phyloP scores from a whole-genome alignment of 306 rosid genomes.

The Quercus suber region DNA sequence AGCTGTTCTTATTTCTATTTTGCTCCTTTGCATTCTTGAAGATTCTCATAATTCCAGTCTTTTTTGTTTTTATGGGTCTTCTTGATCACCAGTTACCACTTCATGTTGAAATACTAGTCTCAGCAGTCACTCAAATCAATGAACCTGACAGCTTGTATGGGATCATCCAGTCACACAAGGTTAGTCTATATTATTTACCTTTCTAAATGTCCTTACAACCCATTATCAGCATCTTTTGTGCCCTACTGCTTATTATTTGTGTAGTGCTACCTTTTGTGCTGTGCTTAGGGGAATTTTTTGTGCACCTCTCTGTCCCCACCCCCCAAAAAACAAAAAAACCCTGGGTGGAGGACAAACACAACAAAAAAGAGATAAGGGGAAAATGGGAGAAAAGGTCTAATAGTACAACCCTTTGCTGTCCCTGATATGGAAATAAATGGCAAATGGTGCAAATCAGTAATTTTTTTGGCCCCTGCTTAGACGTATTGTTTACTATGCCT shows the following conservation, averaged over 20 bases:
- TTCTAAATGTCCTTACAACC: background rate
- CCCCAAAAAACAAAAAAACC: too few relatives aligned
- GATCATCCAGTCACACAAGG: slow-evolving; percentile 90
- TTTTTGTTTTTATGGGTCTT: slow-evolving; percentile 16
- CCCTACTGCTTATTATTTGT: background rate
- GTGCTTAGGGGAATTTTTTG: background rate
- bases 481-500: too few relatives aligned
- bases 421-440: background rate
- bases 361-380: background rate
- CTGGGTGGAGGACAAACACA: background rate
- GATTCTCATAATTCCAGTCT: background rate
- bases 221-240: background rate
- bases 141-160: slow-evolving; percentile 97
- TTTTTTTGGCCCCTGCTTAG: background rate
- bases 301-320: background rate
- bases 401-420: background rate
- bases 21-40: background rate
- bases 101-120: slow-evolving; percentile 82
- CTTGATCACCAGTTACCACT: slow-evolving; percentile 58
- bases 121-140: slow-evolving; percentile 79
- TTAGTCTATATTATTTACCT: slow-evolving; percentile 29
- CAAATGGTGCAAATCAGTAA: background rate
- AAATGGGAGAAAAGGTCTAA: background rate
- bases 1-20: background rate
- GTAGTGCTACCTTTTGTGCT: background rate